Evolutionary conservation across 1,284 basidiomycete species (phyloP), one percentile per base, ranked within the genome.

Genomic region (Quambalaria eucalypti): DNA sequence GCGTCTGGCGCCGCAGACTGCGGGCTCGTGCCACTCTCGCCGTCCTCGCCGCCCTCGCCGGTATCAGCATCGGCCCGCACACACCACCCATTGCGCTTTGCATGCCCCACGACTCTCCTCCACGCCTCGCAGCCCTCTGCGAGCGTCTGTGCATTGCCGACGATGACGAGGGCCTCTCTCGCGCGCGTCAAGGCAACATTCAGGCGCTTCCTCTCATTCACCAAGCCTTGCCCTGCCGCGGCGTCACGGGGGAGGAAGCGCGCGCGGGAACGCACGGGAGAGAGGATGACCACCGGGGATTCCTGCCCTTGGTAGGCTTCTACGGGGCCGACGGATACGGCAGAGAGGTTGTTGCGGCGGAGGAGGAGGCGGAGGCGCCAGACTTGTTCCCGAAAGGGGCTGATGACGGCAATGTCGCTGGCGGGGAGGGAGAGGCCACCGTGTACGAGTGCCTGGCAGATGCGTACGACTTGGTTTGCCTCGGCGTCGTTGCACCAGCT

Each of bases 111-210:
- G 12, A 57, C 29, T 12, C 7, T 29, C 28, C 29, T 23, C 55
- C 55, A 57, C 21, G n/a, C 19, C 28, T 57, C 28, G 16, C 28
- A 30, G 21, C 50, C 54, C 16, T 9, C 10, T 5, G n/a, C 31
- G 2, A 70, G 59, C 7, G 59, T 61, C 9, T 71, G 60, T 1
- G 72, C 69, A 55, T 77, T 77, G 1, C 77, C 78, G 1, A 78
- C 59, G 14, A 78, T 60, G 30, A 78, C 57, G n/a, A 78, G 55
- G 4, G 78, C 54, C 57, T 78, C 77, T 49, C 78, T 77, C 0
- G 77, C 76, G 26, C 78, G 64, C 1, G 77, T 79, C 52, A 77
- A 74, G 23, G 77, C 75, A n/a, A 79, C 78, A 54, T 77, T 78
- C 67, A 78, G 77, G 6, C 75, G 73, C 52, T 77, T 76, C 1